A percentile compares a stretch with the other conserved stretches of the same genome.
phyloP scores from a whole-genome alignment of 2,329 filamentous ascomycete species.

The Venturia nashicola region DNA sequence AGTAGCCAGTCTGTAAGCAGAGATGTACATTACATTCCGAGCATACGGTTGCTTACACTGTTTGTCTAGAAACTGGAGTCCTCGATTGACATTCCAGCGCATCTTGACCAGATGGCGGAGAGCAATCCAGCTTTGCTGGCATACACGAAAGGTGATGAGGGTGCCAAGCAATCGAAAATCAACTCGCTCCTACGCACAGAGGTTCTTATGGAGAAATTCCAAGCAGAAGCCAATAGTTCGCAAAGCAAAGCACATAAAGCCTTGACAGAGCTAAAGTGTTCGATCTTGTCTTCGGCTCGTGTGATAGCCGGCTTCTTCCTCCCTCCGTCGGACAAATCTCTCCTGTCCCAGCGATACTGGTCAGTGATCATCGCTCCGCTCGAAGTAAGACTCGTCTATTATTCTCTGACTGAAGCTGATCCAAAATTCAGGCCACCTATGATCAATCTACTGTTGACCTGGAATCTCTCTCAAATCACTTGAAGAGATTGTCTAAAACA shows the following conservation, averaged over 20 bases:
- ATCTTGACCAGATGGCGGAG: not conserved
- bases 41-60: not conserved
- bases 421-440: not conserved
- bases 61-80: not conserved
- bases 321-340: not conserved
- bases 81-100: not conserved
- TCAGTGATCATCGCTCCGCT: not conserved
- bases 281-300: not conserved
- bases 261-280: not conserved
- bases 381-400: not conserved
- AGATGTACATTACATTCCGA: not conserved
- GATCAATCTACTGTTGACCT: not conserved
- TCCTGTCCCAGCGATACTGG: not conserved
- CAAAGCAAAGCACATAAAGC: not conserved
- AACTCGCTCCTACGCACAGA: not conserved
- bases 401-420: not conserved
- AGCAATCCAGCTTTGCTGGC: not conserved
- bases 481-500: not conserved
- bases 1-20: not conserved
- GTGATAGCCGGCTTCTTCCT: not conserved
- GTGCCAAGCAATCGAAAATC: not conserved
- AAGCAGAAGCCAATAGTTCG: not conserved
- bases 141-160: not conserved
- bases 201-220: not conserved
- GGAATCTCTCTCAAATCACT: not conserved